Conservation (phyloP, 495 filamentous ascomycete species). For the Durotheca rogersii region DNA sequence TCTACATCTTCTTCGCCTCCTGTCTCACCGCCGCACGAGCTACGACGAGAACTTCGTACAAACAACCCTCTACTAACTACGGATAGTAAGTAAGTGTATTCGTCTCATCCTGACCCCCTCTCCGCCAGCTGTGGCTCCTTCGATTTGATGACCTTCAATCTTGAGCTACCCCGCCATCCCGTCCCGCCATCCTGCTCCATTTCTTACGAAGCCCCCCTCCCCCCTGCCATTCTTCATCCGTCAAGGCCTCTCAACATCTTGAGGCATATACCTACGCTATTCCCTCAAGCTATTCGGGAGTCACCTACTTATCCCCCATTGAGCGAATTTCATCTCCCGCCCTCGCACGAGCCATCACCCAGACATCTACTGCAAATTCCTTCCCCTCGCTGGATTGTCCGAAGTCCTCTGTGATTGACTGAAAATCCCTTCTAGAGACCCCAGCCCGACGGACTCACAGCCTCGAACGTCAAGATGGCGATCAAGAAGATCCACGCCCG, state of each 20-base stretch:
- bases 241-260: conserved; percentile 16
- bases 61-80: not conserved
- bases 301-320: conserved; percentile 14
- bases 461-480: conserved; percentile 63
- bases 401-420: conserved; percentile 13
- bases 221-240: conserved; percentile 22
- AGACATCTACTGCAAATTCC: no score
- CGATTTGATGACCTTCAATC: conserved; percentile 27
- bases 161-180: conserved; percentile 37
- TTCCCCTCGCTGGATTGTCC: no score
- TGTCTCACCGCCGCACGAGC: not conserved
- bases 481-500: conserved; percentile 99
- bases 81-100: conserved; percentile 14
- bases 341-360: conserved; percentile 7
- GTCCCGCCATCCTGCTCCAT: conserved; percentile 8
- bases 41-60: not conserved
- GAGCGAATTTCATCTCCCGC: conserved; percentile 25
- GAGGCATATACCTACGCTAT: conserved; percentile 38
- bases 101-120: not conserved
- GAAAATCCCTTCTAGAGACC: conserved; percentile 9
- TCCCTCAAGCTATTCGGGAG: conserved; percentile 1
- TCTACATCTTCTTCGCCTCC: no score
- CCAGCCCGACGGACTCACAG: conserved; percentile 9
- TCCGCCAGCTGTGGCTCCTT: conserved; percentile 3
- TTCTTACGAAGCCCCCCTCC: conserved; percentile 7